Evolutionary conservation across 441 rosid genomes (phyloP), one percentile per base, ranked within the genome.

Genomic region (Metrosideros polymorpha): DNA sequence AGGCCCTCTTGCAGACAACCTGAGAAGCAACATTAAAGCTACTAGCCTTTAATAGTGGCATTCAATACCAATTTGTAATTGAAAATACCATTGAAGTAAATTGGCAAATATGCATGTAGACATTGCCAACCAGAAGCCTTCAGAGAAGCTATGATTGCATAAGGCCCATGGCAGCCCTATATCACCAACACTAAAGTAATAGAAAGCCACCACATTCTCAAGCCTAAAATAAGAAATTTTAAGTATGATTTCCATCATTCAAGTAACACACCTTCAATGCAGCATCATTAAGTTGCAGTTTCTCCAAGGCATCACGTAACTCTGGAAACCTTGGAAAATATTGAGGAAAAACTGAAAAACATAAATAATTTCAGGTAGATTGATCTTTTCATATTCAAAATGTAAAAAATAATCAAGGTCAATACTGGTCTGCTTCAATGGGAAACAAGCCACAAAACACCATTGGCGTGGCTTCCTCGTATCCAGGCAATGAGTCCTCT

Each of bases 361-460:
- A 86, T 55, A 83, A 84, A 89, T 45, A 84, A 87, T 86, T 42
- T 63, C 19, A 87, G 84, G 71, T 84, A 83, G 47, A 83, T 50
- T 51, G 85, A 43, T 45, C 52, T n/a, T 49, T 66, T 76, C 76
- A 86, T 30, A 77, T 54, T 85, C 85, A 82, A 19, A 87, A 50
- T 32, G 84, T 85, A 84, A 76, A 47, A 88, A 85, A 86, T 6
- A 87, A 76, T 84, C 82, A 84, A 89, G 86, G 86, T 83, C 84
- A 89, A 85, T 94, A 98, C 98, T 95, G 99, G 94, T 96, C 98
- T 54, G 99, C 99, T 88, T 98, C 99, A 89, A 98, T 95, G 77
- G 99, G 99, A 89, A 98, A 98, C 71, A 98, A 92, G 91, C 99
- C 99, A 88, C 99, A 96, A 88, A 98, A 98, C 92, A 98, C 99